Conservation (phyloP, 192 early-diverging fungal genomes). For the Coemansia sp. region DNA sequence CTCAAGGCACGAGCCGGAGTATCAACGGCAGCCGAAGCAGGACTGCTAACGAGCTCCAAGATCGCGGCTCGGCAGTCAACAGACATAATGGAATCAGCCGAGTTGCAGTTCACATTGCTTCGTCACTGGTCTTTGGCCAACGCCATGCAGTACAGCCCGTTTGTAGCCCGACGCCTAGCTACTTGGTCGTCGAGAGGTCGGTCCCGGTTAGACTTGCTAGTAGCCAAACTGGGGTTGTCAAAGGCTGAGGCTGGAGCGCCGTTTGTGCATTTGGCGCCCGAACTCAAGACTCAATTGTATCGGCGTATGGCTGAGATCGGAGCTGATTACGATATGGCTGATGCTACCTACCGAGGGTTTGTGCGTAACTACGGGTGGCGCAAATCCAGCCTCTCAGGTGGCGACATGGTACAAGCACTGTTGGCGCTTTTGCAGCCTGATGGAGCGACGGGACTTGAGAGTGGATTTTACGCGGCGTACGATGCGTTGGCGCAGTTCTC, state of each 20-base stretch:
- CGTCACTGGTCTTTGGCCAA: slow-evolving; percentile 93
- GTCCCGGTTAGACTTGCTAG: slow-evolving; percentile 68
- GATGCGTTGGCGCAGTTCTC: slow-evolving; percentile 69
- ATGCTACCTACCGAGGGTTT: slow-evolving; percentile 81
- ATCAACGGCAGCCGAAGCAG: slow-evolving; percentile 24
- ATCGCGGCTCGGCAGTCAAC: slow-evolving; percentile 15
- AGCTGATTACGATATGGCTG: slow-evolving; percentile 78
- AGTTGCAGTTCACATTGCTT: slow-evolving; percentile 85
- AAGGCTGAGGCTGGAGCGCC: slow-evolving; percentile 76
- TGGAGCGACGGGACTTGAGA: neutral
- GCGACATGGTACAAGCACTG: slow-evolving; percentile 82
- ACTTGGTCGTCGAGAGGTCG: slow-evolving; percentile 89
- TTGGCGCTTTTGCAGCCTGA: slow-evolving; percentile 65
- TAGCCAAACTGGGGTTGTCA: slow-evolving; percentile 94
- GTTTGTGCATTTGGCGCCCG: slow-evolving; percentile 75
- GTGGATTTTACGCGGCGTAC: slow-evolving; percentile 87
- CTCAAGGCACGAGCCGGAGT: slow-evolving; percentile 27
- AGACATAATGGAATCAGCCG: slow-evolving; percentile 59
- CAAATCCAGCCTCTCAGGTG: slow-evolving; percentile 66
- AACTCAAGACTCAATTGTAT: slow-evolving; percentile 73
- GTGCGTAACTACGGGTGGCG: slow-evolving; percentile 75
- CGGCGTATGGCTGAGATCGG: slow-evolving; percentile 70
- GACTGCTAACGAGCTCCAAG: slow-evolving; percentile 39
- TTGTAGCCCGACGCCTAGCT: slow-evolving; percentile 84
- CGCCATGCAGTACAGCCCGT: slow-evolving; percentile 85